Conservation (phyloP, 306 rosid species). For the Castanopsis chinensis region DNA sequence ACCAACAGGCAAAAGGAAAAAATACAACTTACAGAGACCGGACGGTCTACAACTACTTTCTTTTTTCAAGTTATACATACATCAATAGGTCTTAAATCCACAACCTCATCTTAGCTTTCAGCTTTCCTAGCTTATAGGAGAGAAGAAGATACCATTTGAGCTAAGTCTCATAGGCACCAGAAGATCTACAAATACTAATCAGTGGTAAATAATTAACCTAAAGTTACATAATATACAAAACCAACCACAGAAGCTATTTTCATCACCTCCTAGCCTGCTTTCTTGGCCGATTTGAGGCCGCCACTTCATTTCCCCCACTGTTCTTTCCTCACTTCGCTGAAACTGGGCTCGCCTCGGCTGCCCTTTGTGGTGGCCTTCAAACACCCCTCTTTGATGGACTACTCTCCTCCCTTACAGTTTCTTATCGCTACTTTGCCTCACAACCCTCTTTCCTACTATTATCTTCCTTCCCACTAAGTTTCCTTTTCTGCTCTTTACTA, state of each 20-base stretch:
- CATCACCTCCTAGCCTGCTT: constrained; percentile 58
- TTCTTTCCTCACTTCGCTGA: constrained; percentile 65
- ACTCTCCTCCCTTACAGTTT: constrained; percentile 45
- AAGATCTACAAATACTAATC: neutral
- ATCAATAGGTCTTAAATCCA: no score
- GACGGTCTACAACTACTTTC: neutral
- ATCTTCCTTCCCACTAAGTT: constrained; percentile 3
- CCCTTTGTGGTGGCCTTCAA: constrained; percentile 76
- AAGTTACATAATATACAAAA: constrained; percentile 26
- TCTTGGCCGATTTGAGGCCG: constrained; percentile 50
- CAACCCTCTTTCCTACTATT: constrained; percentile 40
- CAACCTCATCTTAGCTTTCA: no score
- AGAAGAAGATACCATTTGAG: no score
- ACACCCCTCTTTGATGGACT: constrained; percentile 68
- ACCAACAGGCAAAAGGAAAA: neutral
- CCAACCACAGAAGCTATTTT: constrained; percentile 4
- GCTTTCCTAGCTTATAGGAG: no score
- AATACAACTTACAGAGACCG: neutral
- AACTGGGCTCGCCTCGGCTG: constrained; percentile 33
- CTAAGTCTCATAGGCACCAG: neutral
- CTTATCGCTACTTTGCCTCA: constrained; percentile 45
- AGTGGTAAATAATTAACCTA: neutral
- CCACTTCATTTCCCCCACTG: constrained; percentile 45
- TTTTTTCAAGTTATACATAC: no score
- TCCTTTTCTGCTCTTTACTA: constrained; percentile 11